Conservation (phyloP, 306 rosid genomes). For the Citrullus amarus region DNA sequence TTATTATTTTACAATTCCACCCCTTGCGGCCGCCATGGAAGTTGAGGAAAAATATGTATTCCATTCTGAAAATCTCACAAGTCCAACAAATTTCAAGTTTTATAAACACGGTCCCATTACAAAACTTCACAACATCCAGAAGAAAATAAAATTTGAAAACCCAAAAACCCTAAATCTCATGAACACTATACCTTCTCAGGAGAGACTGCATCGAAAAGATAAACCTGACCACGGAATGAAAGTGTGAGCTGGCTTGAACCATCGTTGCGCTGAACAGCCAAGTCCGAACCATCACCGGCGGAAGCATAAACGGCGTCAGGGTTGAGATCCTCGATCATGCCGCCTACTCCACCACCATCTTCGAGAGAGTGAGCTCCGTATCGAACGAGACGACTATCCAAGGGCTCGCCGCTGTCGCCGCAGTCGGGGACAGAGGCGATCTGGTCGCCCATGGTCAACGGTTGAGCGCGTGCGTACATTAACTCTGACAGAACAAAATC, state of each 20-base stretch:
- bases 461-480: conserved; percentile 55
- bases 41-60: background rate
- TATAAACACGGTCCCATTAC: background rate
- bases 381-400: conserved; percentile 43
- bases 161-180: conserved; percentile 2
- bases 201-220: conserved; percentile 74
- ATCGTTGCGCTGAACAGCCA: conserved; percentile 37
- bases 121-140: background rate
- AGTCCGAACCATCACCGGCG: conserved; percentile 28
- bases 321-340: conserved; percentile 35
- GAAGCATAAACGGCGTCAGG: conserved; percentile 34
- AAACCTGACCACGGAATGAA: conserved; percentile 88
- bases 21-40: background rate
- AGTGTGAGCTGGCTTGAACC: conserved; percentile 80
- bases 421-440: conserved; percentile 35
- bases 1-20: background rate
- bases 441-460: conserved; percentile 44
- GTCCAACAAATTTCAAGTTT: background rate
- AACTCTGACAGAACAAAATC: conserved; percentile 15
- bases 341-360: conserved; percentile 29
- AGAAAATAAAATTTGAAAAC: background rate
- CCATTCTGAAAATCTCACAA: background rate
- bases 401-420: conserved; percentile 29
- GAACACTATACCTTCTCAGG: conserved; percentile 53
- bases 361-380: conserved; percentile 49